Base-by-base conservation (phyloP, 768 basidiomycete genomes). In the Calocera cornea region DNA sequence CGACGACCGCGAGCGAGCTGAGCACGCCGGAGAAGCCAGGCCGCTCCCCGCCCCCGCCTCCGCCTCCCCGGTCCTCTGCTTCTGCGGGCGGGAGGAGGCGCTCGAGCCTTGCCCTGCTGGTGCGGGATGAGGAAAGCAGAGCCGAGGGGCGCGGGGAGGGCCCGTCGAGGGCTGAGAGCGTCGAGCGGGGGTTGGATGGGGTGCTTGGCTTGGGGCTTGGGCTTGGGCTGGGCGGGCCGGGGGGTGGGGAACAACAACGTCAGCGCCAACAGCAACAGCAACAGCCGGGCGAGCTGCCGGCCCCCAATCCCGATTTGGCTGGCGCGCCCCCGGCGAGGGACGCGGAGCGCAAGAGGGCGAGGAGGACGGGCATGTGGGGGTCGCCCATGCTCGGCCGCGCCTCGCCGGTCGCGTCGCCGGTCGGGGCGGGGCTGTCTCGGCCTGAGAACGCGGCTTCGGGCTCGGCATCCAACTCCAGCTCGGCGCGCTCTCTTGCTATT, bases 51-150 rank as follows among this genome's bases (percentile, higher is more conserved):
- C 50, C 31, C 66, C 66, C 38, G 29, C 34, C 49, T 14, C 63
- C 34, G 33, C 64, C 69, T 24, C 36, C 34, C 27, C 40, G 64
- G 38, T 19, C 36, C 64, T 17, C n/a, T 68, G 60, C 22, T 40
- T 40, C 65, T 69, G 69, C 54, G 38, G 17, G 64, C 64, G 17
- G 69, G 60, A 49, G 19, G 47, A 40, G 68, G 40, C n/a, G n/a
- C n/a, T n/a, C n/a, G n/a, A n/a, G n/a, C n/a, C n/a, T n/a, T n/a
- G n/a, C n/a, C n/a, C n/a, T n/a, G n/a, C n/a, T n/a, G n/a, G n/a
- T n/a, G n/a, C n/a, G n/a, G n/a, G n/a, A n/a, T n/a, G n/a, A n/a
- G n/a, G n/a, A n/a, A n/a, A n/a, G n/a, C n/a, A n/a, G n/a, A n/a
- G n/a, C n/a, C n/a, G n/a, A n/a, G n/a, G n/a, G n/a, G n/a, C n/a